Evolutionary conservation across 164 flowering plant species (phyloP).

Genomic region (Cinnamomum micranthum): DNA sequence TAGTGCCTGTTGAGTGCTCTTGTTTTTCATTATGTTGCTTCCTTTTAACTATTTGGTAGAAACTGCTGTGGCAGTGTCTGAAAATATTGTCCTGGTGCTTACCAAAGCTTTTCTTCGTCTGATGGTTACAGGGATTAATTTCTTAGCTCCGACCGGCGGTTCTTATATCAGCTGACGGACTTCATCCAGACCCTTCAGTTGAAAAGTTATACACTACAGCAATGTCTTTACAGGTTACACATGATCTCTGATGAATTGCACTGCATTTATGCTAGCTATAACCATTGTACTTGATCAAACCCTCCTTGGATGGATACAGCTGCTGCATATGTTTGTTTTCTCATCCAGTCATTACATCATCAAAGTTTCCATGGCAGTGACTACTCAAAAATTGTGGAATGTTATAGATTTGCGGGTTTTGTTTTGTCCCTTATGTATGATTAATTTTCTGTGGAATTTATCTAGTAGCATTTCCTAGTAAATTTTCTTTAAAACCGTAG

Average conservation of each 20-base stretch:
- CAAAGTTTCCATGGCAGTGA: neutral
- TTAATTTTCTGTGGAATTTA: neutral
- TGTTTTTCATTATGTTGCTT: neutral
- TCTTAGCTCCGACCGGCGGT: neutral
- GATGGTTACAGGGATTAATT: constrained; percentile 4
- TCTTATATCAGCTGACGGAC: neutral
- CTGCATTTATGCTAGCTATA: neutral
- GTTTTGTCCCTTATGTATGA: neutral
- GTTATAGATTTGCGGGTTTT: neutral
- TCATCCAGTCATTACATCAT: neutral
- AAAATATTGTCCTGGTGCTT: neutral
- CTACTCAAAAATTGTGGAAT: too few relatives aligned
- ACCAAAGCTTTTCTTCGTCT: neutral
- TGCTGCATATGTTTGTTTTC: neutral
- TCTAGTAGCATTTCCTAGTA: neutral
- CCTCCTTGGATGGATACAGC: neutral
- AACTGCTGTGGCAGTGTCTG: neutral
- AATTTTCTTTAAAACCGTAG: neutral
- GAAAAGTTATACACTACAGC: neutral
- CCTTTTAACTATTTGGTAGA: neutral
- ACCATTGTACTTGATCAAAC: neutral
- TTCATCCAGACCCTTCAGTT: constrained; percentile 1
- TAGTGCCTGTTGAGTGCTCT: neutral
- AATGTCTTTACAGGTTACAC: neutral
- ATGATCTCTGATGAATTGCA: neutral